Evolutionary conservation across 129 eudicot genomes (phyloP).

Genomic region (Escallonia rubra): DNA sequence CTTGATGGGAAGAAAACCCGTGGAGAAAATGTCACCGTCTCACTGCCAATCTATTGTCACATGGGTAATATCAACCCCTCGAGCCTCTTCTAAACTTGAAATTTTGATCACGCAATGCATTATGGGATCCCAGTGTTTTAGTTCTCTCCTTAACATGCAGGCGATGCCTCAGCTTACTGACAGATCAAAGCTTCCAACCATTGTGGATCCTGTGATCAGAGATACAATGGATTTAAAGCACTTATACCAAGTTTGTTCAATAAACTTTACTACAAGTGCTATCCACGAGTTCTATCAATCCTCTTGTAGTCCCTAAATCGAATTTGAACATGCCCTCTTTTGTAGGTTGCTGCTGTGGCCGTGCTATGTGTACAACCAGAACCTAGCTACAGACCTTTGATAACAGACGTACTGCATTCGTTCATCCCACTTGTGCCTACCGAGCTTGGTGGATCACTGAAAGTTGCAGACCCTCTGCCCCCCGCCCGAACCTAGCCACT

Average conservation of each 20-base stretch:
- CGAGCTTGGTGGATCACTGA: slow-evolving; percentile 84
- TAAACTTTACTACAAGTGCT: background rate
- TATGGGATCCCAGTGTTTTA: slow-evolving; percentile 2
- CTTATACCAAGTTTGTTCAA: slow-evolving; percentile 66
- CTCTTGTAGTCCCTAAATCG: background rate
- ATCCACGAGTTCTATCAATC: background rate
- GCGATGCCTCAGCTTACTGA: slow-evolving; percentile 87
- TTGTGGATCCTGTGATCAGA: slow-evolving; percentile 73
- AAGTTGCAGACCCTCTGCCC: slow-evolving; percentile 20
- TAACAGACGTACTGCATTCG: slow-evolving; percentile 84
- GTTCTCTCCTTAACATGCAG: slow-evolving; percentile 31
- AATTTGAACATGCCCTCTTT: background rate
- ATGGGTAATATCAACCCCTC: slow-evolving; percentile 47
- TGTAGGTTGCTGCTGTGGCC: slow-evolving; percentile 96
- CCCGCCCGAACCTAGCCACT: background rate
- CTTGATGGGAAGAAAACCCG: slow-evolving; percentile 80
- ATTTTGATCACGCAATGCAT: background rate
- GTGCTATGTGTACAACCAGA: slow-evolving; percentile 92
- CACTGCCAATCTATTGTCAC: slow-evolving; percentile 77
- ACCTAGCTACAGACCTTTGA: slow-evolving; percentile 95
- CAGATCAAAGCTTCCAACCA: slow-evolving; percentile 78
- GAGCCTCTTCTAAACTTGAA: background rate
- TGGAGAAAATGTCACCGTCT: slow-evolving; percentile 65
- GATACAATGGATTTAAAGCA: slow-evolving; percentile 86
- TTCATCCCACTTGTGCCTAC: slow-evolving; percentile 87